Conservation (phyloP, 2,329 filamentous ascomycete species). For the Venturiaceae sp. region DNA sequence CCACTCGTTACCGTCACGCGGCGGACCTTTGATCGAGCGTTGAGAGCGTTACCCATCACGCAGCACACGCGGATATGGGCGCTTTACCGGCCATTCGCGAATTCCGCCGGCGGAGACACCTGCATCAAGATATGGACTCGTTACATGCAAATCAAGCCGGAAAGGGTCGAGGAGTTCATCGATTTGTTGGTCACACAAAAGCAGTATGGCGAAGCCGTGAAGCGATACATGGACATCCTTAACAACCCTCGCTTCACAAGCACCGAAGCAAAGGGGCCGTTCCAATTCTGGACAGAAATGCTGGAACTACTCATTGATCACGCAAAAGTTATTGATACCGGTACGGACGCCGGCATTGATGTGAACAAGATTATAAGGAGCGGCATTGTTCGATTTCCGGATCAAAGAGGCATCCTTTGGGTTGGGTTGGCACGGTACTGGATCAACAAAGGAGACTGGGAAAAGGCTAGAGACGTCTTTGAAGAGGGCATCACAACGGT, state of each 20-base stretch:
- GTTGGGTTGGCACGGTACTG: conserved; percentile 91
- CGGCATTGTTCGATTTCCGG: conserved; percentile 80
- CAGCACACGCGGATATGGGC: conserved; percentile 96
- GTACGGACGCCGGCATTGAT: conserved; percentile 72
- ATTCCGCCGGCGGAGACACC: conserved; percentile 80
- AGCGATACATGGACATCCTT: conserved; percentile 82
- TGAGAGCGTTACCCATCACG: conserved; percentile 83
- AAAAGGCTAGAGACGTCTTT: conserved; percentile 84
- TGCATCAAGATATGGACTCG: conserved; percentile 89
- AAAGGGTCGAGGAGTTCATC: conserved; percentile 92
- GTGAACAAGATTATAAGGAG: conserved; percentile 89
- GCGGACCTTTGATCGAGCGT: conserved; percentile 80
- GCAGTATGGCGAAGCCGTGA: conserved; percentile 83
- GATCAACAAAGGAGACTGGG: conserved; percentile 87
- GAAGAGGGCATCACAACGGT: conserved; percentile 96
- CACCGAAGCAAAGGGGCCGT: conserved; percentile 88
- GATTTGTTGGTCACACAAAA: conserved; percentile 73
- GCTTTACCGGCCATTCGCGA: conserved; percentile 82
- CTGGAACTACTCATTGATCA: conserved; percentile 87
- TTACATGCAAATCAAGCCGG: conserved; percentile 95
- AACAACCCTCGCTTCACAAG: conserved; percentile 87
- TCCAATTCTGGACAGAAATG: conserved; percentile 97
- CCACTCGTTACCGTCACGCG: conserved; percentile 83
- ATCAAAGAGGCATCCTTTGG: conserved; percentile 93
- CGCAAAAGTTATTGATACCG: conserved; percentile 74